Evolutionary conservation across 2,329 filamentous ascomycete genomes (phyloP), one percentile per base, ranked within the genome.

Genomic region (Lojkania enalia): DNA sequence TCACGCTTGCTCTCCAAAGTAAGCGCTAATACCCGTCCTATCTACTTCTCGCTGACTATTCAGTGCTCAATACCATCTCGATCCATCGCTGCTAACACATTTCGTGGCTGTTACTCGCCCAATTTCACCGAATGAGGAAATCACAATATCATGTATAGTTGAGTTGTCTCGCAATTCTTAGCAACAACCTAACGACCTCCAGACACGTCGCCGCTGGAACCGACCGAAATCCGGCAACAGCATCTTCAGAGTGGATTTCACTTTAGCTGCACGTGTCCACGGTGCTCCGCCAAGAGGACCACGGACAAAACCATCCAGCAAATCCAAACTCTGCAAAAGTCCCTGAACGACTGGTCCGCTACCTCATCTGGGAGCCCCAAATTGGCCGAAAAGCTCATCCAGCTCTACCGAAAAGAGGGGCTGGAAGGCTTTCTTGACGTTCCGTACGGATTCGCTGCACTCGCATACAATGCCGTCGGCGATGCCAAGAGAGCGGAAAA

Each of bases 21-120:
- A 56, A 39, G 12, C 15, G 4, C 11, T 25, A 11, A 25, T 33
- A 9, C 9, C 7, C 6, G n/a, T n/a, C n/a, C n/a, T n/a, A n/a
- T n/a, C n/a, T 14, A 14, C 20, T 2, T n/a, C 18, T 15, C 11
- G 29, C 52, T 55, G 21, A 55, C 29, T 1, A 4, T 16, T 9
- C 4, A 70, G 69, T 39, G 71, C 72, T 1, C 73, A 73, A 49
- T 69, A 72, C 39, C 63, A 70, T 20, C 55, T 74, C 4, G 67
- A 73, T 33, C 48, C 58, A 0, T 36, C 60, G 1, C 48, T 58
- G 14, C 51, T 75, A 3, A 70, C 68, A n/a, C 71, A 74, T 41
- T 61, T 64, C n/a, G 70, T 73, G 0, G 63, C 65, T 32, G 69
- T 64, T 1, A 67, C 65, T 1, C 51, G 71, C 15, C 56, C 60